Evolutionary conservation across 129 eudicot genomes (phyloP).

Genomic region (Deinandra increscens): DNA sequence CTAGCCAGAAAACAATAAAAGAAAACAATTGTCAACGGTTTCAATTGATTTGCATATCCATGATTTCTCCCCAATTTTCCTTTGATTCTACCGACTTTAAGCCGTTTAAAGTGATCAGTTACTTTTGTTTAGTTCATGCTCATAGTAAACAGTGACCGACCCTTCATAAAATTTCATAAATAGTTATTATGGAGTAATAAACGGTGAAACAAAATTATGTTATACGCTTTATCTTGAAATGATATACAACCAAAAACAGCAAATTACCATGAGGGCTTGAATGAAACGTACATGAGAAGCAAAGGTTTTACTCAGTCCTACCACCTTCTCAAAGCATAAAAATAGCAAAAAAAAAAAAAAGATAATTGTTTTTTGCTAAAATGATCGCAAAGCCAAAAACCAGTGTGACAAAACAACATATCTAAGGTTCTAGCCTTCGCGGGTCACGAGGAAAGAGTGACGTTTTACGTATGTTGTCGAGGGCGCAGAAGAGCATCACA

Average conservation of each 20-base stretch:
- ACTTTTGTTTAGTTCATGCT: no score
- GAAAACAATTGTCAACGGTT: no score
- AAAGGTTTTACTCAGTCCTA: neutral
- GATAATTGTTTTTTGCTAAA: neutral
- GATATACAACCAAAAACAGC: slow-evolving; percentile 2
- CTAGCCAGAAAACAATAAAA: no score
- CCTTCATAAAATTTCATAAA: no score
- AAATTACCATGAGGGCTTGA: slow-evolving; percentile 1
- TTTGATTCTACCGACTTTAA: no score
- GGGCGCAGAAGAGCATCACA: slow-evolving; percentile 74
- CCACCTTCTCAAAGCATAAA: neutral
- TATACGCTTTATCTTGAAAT: no score
- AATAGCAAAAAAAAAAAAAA: neutral
- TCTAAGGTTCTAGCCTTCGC: slow-evolving; percentile 56
- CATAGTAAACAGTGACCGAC: no score
- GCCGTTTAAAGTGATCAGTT: no score
- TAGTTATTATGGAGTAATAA: no score
- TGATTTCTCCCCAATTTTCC: no score
- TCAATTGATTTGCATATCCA: no score
- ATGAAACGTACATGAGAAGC: slow-evolving; percentile 7
- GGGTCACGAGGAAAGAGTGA: slow-evolving; percentile 81
- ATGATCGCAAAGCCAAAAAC: neutral
- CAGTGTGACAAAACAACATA: neutral
- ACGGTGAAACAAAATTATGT: no score
- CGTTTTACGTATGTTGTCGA: slow-evolving; percentile 65